phyloP scores from a whole-genome alignment of 805 yeast species.

The Candida michaelii region DNA sequence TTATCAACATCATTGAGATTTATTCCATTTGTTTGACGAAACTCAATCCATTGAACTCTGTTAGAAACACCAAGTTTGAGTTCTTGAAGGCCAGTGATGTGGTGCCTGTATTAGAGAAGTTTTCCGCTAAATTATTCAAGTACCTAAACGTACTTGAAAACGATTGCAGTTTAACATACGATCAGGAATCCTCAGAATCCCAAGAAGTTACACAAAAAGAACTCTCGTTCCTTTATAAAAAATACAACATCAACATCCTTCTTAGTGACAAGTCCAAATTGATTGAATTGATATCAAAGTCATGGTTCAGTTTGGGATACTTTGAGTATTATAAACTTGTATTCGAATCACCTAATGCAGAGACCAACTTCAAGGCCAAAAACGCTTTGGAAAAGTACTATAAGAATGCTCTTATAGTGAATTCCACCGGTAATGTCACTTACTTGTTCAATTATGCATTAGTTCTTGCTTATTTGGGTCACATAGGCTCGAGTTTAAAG shows the following conservation, averaged over 20 bases:
- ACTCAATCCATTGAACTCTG: constrained; percentile 38
- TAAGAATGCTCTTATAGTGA: constrained; percentile 37
- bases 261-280: constrained; percentile 27
- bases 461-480: constrained; percentile 44
- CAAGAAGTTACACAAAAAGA: too few species aligned
- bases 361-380: constrained; percentile 18
- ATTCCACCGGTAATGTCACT: constrained; percentile 31
- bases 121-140: constrained; percentile 18
- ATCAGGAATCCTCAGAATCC: constrained; percentile 17
- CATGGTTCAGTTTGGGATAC: constrained; percentile 40
- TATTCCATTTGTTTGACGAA: constrained; percentile 31
- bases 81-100: constrained; percentile 24
- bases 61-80: constrained; percentile 24
- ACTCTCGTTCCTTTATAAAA: constrained; percentile 36
- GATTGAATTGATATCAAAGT: constrained; percentile 29
- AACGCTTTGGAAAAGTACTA: constrained; percentile 22
- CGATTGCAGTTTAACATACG: constrained; percentile 29
- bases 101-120: constrained; percentile 18
- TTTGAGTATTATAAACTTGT: constrained; percentile 28
- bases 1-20: constrained; percentile 32
- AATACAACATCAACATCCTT: constrained; percentile 33
- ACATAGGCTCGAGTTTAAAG: constrained; percentile 43
- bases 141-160: constrained; percentile 26
- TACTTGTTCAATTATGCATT: constrained; percentile 47
- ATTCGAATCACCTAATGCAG: constrained; percentile 24